Percentiles rank a stretch among this genome's conserved stretches.
phyloP scores from a whole-genome alignment of 805 yeast species.

The Lipomyces spencermartinsiae region DNA sequence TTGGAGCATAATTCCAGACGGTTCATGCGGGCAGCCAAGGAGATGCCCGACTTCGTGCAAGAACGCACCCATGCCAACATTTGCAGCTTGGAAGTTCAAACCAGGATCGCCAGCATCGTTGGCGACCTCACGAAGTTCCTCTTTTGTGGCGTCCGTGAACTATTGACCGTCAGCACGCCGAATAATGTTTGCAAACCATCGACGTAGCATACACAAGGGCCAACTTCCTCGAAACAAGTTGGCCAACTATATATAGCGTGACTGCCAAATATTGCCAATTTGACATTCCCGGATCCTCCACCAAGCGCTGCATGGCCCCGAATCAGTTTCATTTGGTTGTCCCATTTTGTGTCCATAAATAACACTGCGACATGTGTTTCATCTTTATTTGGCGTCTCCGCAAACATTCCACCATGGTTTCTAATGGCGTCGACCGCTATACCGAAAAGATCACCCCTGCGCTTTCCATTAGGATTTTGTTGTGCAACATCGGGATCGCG shows the following conservation, averaged over 20 bases:
- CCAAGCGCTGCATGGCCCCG: slow-evolving; percentile 94
- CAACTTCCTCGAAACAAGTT: slow-evolving; percentile 71
- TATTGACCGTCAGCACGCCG: slow-evolving; percentile 40
- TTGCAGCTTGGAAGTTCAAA: slow-evolving; percentile 86
- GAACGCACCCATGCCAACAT: slow-evolving; percentile 88
- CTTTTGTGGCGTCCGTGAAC: slow-evolving; percentile 73
- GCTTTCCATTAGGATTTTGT: slow-evolving; percentile 74
- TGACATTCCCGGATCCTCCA: slow-evolving; percentile 74
- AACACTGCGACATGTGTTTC: slow-evolving; percentile 84
- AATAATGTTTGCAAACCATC: neutral
- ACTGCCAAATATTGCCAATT: slow-evolving; percentile 90
- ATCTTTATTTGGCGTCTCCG: slow-evolving; percentile 40
- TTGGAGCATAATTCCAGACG: slow-evolving; percentile 86
- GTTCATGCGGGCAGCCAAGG: slow-evolving; percentile 91
- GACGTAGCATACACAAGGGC: slow-evolving; percentile 46
- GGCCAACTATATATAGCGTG: slow-evolving; percentile 96
- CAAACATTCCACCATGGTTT: slow-evolving; percentile 62
- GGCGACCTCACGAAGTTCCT: slow-evolving; percentile 76
- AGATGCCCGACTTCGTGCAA: slow-evolving; percentile 95
- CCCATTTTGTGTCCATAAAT: slow-evolving; percentile 86
- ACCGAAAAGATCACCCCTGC: slow-evolving; percentile 76
- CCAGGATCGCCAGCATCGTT: slow-evolving; percentile 87
- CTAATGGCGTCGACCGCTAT: slow-evolving; percentile 79
- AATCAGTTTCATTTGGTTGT: slow-evolving; percentile 61
- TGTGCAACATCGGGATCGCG: slow-evolving; percentile 84